Conservation (phyloP, 305 asterid genomes). For the Solanum hybrid region DNA sequence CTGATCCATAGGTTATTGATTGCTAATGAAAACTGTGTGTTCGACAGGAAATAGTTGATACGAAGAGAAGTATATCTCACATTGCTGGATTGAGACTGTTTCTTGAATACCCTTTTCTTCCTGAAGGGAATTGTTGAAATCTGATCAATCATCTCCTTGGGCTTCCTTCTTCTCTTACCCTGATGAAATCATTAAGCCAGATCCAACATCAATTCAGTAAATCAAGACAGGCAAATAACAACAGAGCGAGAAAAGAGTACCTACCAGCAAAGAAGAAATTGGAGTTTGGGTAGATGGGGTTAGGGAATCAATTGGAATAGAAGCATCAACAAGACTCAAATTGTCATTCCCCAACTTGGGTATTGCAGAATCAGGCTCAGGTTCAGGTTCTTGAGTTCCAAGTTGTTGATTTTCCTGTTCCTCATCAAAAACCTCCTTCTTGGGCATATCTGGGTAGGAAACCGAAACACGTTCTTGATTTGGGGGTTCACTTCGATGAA, state of each 20-base stretch:
- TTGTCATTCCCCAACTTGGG: constrained; percentile 17
- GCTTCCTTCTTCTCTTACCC: constrained; percentile 82
- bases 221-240: background rate
- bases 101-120: constrained; percentile 34
- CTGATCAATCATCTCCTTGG: constrained; percentile 67
- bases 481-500: constrained; percentile 20
- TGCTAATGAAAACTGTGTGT: background rate
- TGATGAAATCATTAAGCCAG: constrained; percentile 41
- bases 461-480: constrained; percentile 32
- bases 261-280: constrained; percentile 3
- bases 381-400: constrained; percentile 11
- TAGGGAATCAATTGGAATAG: background rate
- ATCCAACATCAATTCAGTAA: constrained; percentile 36
- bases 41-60: background rate
- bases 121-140: constrained; percentile 35
- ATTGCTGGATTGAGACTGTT: constrained; percentile 26
- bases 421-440: constrained; percentile 34
- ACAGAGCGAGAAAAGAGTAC: background rate
- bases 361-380: constrained; percentile 12
- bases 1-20: background rate
- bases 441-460: constrained; percentile 25
- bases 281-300: constrained; percentile 4
- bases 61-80: constrained; percentile 22
- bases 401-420: constrained; percentile 22
- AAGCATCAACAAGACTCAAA: constrained; percentile 4